phyloP scores from a whole-genome alignment of 2,329 filamentous ascomycete species.

The Lachnellula arida region DNA sequence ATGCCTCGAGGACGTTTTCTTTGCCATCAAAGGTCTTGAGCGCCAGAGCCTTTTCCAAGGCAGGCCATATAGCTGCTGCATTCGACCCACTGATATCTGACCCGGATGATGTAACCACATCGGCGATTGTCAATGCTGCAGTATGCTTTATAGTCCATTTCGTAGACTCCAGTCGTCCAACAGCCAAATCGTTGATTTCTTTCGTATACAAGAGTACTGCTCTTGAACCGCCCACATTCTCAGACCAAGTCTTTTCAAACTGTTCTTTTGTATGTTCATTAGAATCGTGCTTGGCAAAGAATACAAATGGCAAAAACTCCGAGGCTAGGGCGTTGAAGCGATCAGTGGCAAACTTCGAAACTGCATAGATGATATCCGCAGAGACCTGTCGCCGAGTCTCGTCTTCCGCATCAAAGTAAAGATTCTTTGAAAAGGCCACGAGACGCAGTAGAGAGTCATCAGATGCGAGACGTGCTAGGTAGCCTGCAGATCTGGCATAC shows the following conservation, averaged over 20 bases:
- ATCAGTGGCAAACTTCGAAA: constrained; percentile 85
- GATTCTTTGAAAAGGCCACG: constrained; percentile 50
- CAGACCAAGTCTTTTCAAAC: constrained; percentile 83
- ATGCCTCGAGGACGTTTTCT: constrained; percentile 74
- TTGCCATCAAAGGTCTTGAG: constrained; percentile 94
- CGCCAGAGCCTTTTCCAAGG: constrained; percentile 72
- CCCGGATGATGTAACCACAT: constrained; percentile 63
- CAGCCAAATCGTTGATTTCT: constrained; percentile 71
- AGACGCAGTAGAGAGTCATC: constrained; percentile 48
- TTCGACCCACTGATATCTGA: constrained; percentile 56
- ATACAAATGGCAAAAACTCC: constrained; percentile 78
- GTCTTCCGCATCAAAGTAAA: constrained; percentile 82
- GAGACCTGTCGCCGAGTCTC: constrained; percentile 69
- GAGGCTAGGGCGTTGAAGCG: constrained; percentile 75
- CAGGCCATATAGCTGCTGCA: constrained; percentile 69
- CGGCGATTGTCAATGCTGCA: constrained; percentile 74
- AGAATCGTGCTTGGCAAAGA: constrained; percentile 79
- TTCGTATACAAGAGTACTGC: constrained; percentile 77
- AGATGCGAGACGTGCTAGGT: constrained; percentile 62
- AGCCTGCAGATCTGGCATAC: constrained; percentile 83
- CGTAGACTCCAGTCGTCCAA: constrained; percentile 66
- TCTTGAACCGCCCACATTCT: constrained; percentile 81
- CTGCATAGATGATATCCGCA: constrained; percentile 75
- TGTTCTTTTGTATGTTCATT: constrained; percentile 73
- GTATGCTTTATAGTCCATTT: constrained; percentile 92